Evolutionary conservation across 2,329 filamentous ascomycete species (phyloP).

Genomic region (Colletotrichum kahawae): DNA sequence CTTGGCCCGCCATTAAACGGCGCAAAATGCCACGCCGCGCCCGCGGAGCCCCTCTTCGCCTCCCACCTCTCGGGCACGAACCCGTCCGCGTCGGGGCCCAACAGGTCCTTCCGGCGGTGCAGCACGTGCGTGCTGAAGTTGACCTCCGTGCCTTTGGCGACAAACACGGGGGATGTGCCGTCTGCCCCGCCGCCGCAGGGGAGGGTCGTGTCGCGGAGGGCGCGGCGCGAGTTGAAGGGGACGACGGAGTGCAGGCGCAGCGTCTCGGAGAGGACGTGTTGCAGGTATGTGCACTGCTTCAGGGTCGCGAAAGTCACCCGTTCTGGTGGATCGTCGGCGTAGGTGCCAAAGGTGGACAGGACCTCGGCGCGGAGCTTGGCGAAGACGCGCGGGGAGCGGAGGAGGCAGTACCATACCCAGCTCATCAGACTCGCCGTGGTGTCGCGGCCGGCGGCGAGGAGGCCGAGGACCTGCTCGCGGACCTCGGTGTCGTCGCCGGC

Average conservation of each 20-base stretch:
- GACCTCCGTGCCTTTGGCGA: slow-evolving; percentile 32
- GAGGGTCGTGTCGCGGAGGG: slow-evolving; percentile 34
- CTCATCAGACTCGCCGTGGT: slow-evolving; percentile 27
- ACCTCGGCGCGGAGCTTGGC: slow-evolving; percentile 22
- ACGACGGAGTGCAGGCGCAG: slow-evolving; percentile 40
- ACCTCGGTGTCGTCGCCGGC: not conserved
- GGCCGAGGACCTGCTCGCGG: slow-evolving; percentile 10
- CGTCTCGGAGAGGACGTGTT: slow-evolving; percentile 28
- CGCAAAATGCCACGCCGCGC: slow-evolving; percentile 35
- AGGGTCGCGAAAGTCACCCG: slow-evolving; percentile 22
- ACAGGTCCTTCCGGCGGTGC: slow-evolving; percentile 38
- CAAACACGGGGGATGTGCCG: slow-evolving; percentile 33
- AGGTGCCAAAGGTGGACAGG: not conserved
- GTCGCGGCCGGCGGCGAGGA: slow-evolving; percentile 27
- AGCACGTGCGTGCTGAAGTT: slow-evolving; percentile 34
- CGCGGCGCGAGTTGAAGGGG: slow-evolving; percentile 35
- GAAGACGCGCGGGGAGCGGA: slow-evolving; percentile 14
- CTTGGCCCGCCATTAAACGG: slow-evolving; percentile 42
- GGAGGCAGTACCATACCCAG: slow-evolving; percentile 26
- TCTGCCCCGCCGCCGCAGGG: slow-evolving; percentile 40
- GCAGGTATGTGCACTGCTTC: slow-evolving; percentile 28
- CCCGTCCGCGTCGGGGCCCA: slow-evolving; percentile 37
- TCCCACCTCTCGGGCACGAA: slow-evolving; percentile 45
- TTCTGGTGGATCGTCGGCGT: not conserved
- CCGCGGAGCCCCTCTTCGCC: slow-evolving; percentile 19